Base-by-base conservation (phyloP, 75 land plant genomes). In the Ceratopteris richardii region DNA sequence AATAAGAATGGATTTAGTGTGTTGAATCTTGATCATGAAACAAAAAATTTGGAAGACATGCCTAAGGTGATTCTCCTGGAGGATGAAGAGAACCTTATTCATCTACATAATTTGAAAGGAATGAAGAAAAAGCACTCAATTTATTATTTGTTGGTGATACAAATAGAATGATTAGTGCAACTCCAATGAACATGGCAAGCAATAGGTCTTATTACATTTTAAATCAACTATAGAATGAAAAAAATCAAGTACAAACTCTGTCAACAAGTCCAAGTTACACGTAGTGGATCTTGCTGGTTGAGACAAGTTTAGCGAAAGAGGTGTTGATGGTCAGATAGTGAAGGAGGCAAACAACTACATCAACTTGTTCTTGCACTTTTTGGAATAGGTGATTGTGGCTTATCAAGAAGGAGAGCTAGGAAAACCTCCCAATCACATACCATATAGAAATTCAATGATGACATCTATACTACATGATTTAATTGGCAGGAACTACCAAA, bases 111-210 rank as follows among this genome's bases (percentile, higher is more conserved):
- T n/a, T n/a, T 33, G 3, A 9, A 39, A 70, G 73, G 16, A 70
- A 70, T 57, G 73, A 70, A 62, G 73, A 70, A 29, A 68, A 70
- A 57, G 73, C 73, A 4, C 47, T 70, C 21, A 70, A 70, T 26
- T 51, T 71, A 13, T 58, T 71, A 23, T 71, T 71, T 44, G 46
- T 71, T 13, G 74, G 74, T 7, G 74, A 71, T 26, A 71, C 74
- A 51, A 71, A 71, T 25, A 29, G 74, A 31, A 71, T 58, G 58
- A 71, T 71, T 13, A 71, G 74, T 26, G 56, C 74, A 21, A 71
- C 74, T 39, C 74, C 74, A 20, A 64, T 71, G 74, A 71, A 71
- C 56, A 58, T 71, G 68, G 74, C 74, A 6, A 71, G 74, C 64
- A 56, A 53, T 0, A 44, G 74, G 2, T 71, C 74, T 7, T 68